These are phyloP conservation scores for Auriscalpium microsporum DNA, from an alignment of 768 basidiomycete genomes.

Conservation along the genomic window DNA sequence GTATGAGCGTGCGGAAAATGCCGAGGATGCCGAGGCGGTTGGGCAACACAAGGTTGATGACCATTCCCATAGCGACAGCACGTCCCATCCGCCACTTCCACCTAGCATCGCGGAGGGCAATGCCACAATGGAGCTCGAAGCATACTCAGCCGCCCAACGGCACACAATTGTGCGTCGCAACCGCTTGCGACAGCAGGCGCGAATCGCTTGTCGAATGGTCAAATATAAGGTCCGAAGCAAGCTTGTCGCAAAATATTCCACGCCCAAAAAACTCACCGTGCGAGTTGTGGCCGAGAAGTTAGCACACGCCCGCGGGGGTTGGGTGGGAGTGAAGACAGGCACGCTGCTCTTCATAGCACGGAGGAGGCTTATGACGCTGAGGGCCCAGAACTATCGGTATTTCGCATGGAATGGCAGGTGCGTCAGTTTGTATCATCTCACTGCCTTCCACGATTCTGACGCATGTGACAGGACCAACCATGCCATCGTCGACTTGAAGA, in stretches of 20 bases:
- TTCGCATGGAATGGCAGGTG: neutral
- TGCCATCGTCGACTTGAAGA: neutral
- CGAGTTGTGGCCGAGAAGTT: neutral
- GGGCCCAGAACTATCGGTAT: neutral
- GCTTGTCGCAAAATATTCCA: neutral
- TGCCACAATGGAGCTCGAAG: neutral
- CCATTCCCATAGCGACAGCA: too few species aligned
- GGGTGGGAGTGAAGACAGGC: neutral
- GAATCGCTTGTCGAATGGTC: neutral
- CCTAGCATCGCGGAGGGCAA: neutral
- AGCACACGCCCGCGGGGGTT: neutral
- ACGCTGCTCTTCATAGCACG: neutral
- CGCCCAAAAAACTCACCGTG: neutral
- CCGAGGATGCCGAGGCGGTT: neutral
- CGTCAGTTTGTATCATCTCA: too few species aligned
- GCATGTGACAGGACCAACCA: too few species aligned
- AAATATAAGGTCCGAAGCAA: neutral
- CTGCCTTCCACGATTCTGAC: too few species aligned
- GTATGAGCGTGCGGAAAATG: neutral
- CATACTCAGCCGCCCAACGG: neutral
- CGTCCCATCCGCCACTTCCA: neutral
- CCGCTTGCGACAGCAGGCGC: neutral
- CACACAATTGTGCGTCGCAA: neutral
- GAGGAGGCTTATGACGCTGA: neutral
- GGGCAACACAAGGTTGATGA: too few species aligned